Evolutionary conservation across 2,329 filamentous ascomycete genomes (phyloP).

Genomic region (Aspergillus arachidicola): DNA sequence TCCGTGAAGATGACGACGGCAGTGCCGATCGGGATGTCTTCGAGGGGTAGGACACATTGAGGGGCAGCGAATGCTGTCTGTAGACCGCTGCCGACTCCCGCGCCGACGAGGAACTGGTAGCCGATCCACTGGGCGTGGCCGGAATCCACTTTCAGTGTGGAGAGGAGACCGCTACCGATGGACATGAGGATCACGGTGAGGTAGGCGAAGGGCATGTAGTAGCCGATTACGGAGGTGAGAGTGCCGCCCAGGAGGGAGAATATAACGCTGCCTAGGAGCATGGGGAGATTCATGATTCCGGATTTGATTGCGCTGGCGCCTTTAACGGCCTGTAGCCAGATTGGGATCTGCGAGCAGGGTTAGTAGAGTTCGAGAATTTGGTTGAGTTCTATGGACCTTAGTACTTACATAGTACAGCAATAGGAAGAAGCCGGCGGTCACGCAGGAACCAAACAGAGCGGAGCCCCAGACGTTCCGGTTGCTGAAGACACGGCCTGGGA

Average conservation of each 20-base stretch:
- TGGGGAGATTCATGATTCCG: conserved; percentile 5
- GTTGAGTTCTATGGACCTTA: not conserved
- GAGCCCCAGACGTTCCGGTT: conserved; percentile 9
- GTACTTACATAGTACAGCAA: conserved; percentile 7
- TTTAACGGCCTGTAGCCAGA: conserved; percentile 11
- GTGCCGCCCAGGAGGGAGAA: not conserved
- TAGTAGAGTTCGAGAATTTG: not conserved
- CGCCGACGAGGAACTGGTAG: conserved; percentile 17
- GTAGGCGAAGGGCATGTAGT: conserved; percentile 10
- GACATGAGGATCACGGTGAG: conserved; percentile 5
- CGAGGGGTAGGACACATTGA: conserved; percentile 6
- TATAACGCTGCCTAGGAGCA: not conserved
- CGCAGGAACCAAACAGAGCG: not conserved
- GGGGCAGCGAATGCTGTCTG: conserved; percentile 9
- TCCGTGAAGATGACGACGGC: conserved; percentile 16
- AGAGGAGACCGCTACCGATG: conserved; percentile 5
- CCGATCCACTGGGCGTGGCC: conserved; percentile 14
- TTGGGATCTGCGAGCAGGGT: conserved; percentile 1
- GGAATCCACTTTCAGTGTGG: conserved; percentile 3
- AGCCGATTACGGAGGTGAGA: not conserved
- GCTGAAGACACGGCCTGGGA: conserved; percentile 1
- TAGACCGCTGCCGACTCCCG: conserved; percentile 12
- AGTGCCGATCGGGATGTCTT: conserved; percentile 11
- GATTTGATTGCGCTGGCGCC: conserved; percentile 1
- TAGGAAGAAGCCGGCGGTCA: conserved; percentile 3